Evolutionary conservation across 345 rosid species (phyloP).

Genomic region (Euphorbia pulcherrima): DNA sequence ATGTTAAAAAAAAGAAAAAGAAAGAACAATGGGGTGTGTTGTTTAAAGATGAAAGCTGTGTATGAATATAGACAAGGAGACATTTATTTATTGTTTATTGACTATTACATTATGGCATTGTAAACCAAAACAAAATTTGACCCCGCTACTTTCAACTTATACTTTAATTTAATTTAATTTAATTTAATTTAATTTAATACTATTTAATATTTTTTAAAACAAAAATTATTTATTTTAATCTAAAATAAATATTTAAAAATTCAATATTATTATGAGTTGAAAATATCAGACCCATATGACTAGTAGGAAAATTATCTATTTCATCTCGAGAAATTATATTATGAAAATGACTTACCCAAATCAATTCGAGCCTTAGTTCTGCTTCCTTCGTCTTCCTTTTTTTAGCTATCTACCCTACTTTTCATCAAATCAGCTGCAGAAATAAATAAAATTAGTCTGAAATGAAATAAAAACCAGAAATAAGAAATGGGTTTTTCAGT

Average conservation of each 20-base stretch:
- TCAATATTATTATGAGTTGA: too few relatives aligned
- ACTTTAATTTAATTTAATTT: too few relatives aligned
- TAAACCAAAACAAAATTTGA: too few relatives aligned
- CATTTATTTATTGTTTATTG: conserved; percentile 1
- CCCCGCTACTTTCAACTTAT: too few relatives aligned
- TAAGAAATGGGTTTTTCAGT: background rate
- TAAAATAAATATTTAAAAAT: too few relatives aligned
- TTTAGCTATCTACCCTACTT: background rate
- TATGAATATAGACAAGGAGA: conserved; percentile 38
- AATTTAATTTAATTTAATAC: too few relatives aligned
- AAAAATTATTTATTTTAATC: too few relatives aligned
- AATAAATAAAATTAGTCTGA: background rate
- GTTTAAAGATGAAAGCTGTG: conserved; percentile 40
- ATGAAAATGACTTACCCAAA: conserved; percentile 51
- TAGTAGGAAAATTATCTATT: too few relatives aligned
- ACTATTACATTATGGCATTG: conserved; percentile 7
- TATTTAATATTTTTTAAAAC: too few relatives aligned
- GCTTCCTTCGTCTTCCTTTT: background rate
- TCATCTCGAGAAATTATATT: too few relatives aligned
- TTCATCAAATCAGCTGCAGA: conserved; percentile 10
- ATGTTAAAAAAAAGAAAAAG: conserved; percentile 15
- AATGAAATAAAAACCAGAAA: background rate
- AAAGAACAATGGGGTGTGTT: conserved; percentile 22
- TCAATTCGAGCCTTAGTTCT: conserved; percentile 4
- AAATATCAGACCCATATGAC: too few relatives aligned